These are phyloP conservation scores for Astrothelium subdiscretum DNA, from an alignment of 495 filamentous ascomycete species.

Conservation along the genomic window DNA sequence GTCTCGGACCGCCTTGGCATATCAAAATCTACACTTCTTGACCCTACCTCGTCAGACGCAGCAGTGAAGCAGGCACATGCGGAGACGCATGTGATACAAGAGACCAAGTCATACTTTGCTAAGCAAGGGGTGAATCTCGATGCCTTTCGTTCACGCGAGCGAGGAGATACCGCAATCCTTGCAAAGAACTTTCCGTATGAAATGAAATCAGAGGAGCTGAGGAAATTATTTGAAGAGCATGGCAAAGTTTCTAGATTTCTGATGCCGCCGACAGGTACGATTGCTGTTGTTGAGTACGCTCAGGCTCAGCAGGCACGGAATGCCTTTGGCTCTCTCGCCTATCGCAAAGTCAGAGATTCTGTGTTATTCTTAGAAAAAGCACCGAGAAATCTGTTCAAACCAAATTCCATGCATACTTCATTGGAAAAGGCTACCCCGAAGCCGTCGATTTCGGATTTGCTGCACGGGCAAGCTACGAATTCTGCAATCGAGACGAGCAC, in stretches of 20 bases:
- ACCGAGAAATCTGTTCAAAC: conserved; percentile 66
- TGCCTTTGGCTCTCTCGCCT: conserved; percentile 74
- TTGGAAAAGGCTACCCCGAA: conserved; percentile 17
- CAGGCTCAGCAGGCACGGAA: conserved; percentile 63
- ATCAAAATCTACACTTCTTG: conserved; percentile 77
- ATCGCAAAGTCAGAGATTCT: conserved; percentile 80
- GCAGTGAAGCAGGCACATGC: conserved; percentile 94
- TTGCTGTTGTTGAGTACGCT: conserved; percentile 82
- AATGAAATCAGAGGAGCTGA: conserved; percentile 56
- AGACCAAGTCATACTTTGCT: conserved; percentile 83
- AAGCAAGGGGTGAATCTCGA: conserved; percentile 81
- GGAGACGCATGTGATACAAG: conserved; percentile 91
- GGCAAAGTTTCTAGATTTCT: conserved; percentile 66
- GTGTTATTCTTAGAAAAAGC: conserved; percentile 91
- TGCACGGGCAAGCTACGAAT: conserved; percentile 39
- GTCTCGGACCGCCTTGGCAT: conserved; percentile 78
- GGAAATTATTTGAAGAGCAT: conserved; percentile 54
- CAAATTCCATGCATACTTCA: not conserved
- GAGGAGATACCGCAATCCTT: conserved; percentile 78
- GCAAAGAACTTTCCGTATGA: conserved; percentile 92
- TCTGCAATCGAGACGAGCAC: conserved; percentile 54
- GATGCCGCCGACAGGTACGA: conserved; percentile 85
- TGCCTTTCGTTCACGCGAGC: conserved; percentile 69
- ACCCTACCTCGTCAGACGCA: conserved; percentile 86
- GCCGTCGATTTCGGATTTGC: conserved; percentile 35